Evolutionary conservation across 2,329 filamentous ascomycete species (phyloP).

Genomic region (Pseudogymnoascus sp.): DNA sequence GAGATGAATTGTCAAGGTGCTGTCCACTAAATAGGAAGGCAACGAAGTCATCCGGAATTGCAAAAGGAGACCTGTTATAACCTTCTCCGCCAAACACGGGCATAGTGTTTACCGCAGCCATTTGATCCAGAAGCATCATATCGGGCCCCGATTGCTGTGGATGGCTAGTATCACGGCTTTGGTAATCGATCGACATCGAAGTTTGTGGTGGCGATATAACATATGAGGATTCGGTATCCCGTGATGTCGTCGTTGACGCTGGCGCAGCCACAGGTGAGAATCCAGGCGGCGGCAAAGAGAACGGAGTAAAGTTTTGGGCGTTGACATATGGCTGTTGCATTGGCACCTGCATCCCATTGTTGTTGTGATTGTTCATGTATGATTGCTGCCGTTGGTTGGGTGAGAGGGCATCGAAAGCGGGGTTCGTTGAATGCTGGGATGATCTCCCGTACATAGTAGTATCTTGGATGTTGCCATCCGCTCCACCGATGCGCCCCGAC

Average conservation of each 20-base stretch:
- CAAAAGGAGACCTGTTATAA: slow-evolving; percentile 73
- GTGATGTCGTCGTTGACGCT: slow-evolving; percentile 23
- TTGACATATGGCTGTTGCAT: slow-evolving; percentile 39
- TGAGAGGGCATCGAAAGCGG: slow-evolving; percentile 13
- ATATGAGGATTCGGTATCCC: slow-evolving; percentile 24
- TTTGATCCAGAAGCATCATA: slow-evolving; percentile 54
- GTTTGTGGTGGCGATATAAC: slow-evolving; percentile 16
- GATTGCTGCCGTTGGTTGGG: slow-evolving; percentile 22
- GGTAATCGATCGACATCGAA: slow-evolving; percentile 25
- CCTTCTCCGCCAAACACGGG: slow-evolving; percentile 82
- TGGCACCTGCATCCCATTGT: slow-evolving; percentile 16
- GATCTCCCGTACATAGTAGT: background rate
- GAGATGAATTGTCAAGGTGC: slow-evolving; percentile 44
- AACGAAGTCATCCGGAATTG: slow-evolving; percentile 80
- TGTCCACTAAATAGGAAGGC: slow-evolving; percentile 73
- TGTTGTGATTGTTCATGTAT: background rate
- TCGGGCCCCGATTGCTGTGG: slow-evolving; percentile 34
- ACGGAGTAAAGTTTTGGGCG: slow-evolving; percentile 54
- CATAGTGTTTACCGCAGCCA: slow-evolving; percentile 59
- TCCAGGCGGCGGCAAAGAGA: slow-evolving; percentile 54
- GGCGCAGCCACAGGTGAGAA: slow-evolving; percentile 36
- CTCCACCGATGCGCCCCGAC: slow-evolving; percentile 1
- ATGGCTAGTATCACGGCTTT: slow-evolving; percentile 28
- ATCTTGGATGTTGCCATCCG: slow-evolving; percentile 25
- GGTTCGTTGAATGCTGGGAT: background rate